Percentiles rank a stretch among this genome's conserved stretches.
These are phyloP conservation scores for Kazachstania martiniae DNA, from an alignment of 805 yeast genomes.

Conservation along the genomic window DNA sequence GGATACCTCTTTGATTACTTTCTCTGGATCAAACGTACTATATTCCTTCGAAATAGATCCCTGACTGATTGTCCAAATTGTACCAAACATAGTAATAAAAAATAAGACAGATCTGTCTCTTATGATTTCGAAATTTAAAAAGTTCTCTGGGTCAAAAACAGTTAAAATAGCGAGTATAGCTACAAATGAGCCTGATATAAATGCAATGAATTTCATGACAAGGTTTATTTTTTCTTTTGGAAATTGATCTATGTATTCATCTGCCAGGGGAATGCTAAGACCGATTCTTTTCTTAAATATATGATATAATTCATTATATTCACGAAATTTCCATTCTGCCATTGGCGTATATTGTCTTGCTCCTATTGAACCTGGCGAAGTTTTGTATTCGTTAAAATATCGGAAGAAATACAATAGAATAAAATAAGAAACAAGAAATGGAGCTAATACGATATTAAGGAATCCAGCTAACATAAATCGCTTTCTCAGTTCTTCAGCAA, in stretches of 20 bases:
- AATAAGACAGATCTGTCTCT: conserved; percentile 73
- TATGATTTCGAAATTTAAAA: conserved; percentile 80
- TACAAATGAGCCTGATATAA: conserved; percentile 79
- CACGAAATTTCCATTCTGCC: conserved; percentile 93
- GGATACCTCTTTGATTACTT: conserved; percentile 66
- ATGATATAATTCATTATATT: conserved; percentile 87
- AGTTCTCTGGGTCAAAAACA: conserved; percentile 79
- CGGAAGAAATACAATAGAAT: conserved; percentile 75
- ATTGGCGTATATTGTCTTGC: conserved; percentile 84
- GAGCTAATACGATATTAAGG: conserved; percentile 71
- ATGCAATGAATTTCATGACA: conserved; percentile 49
- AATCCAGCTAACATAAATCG: conserved; percentile 83
- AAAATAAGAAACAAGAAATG: conserved; percentile 77
- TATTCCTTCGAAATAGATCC: conserved; percentile 55
- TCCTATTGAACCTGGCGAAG: conserved; percentile 74
- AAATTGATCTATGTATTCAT: conserved; percentile 78
- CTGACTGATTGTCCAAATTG: conserved; percentile 76
- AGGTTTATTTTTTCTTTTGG: conserved; percentile 67
- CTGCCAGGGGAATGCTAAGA: conserved; percentile 68
- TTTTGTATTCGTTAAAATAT: conserved; percentile 85
- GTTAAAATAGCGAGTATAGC: conserved; percentile 76
- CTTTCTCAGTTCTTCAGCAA: conserved; percentile 60
- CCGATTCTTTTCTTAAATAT: conserved; percentile 71
- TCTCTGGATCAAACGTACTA: conserved; percentile 86
- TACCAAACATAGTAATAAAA: conserved; percentile 81